A percentile compares a stretch with the other conserved stretches of the same genome.
phyloP scores from a whole-genome alignment of 495 filamentous ascomycete genomes.

The Alectoria sarmentosa region DNA sequence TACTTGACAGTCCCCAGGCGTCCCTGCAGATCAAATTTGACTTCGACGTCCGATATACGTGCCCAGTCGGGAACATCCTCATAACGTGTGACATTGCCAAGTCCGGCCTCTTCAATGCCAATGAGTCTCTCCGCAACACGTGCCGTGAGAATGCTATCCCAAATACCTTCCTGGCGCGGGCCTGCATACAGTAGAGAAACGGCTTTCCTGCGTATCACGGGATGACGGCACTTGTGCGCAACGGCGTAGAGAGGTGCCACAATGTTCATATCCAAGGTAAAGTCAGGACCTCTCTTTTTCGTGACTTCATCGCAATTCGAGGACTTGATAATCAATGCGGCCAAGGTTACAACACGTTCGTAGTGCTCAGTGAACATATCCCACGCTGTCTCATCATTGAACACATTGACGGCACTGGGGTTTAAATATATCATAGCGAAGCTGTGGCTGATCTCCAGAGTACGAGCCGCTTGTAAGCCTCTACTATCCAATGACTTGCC shows the following conservation, averaged over 20 bases:
- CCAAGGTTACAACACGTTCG: constrained; percentile 28
- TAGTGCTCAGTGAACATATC: constrained; percentile 19
- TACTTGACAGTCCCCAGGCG: constrained; percentile 10
- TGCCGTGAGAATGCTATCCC: constrained; percentile 52
- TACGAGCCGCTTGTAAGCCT: constrained; percentile 16
- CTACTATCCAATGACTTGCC: not conserved
- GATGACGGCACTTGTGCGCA: constrained; percentile 53
- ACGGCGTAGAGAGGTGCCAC: constrained; percentile 49
- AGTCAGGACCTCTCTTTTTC: constrained; percentile 13
- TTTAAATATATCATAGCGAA: constrained; percentile 6
- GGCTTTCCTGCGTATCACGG: constrained; percentile 45
- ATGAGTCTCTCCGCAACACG: constrained; percentile 48
- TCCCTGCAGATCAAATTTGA: constrained; percentile 21
- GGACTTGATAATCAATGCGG: constrained; percentile 18
- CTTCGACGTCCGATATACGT: constrained; percentile 18
- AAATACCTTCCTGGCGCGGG: constrained; percentile 55
- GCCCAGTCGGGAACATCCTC: constrained; percentile 24
- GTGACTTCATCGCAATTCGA: not conserved
- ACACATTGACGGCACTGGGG: not conserved
- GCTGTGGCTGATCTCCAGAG: constrained; percentile 18
- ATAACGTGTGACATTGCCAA: constrained; percentile 26
- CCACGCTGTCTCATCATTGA: constrained; percentile 16
- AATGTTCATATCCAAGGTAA: constrained; percentile 43
- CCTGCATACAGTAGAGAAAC: constrained; percentile 46
- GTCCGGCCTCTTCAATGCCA: constrained; percentile 48